Conservation (phyloP, 2,329 filamentous ascomycete species). For the Xylariaceae sp. region DNA sequence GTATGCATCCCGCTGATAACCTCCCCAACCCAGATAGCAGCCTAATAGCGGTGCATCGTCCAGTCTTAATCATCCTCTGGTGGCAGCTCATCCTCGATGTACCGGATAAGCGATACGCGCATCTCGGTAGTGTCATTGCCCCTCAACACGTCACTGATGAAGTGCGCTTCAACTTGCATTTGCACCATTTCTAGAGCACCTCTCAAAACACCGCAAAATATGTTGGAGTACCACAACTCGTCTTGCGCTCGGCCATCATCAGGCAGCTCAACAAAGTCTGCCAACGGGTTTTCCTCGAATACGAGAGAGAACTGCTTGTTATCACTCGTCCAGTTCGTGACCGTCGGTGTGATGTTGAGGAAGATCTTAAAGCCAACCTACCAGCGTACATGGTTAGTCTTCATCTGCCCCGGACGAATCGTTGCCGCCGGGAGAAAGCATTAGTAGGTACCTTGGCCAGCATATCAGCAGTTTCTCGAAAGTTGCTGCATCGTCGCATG, state of each 20-base stretch:
- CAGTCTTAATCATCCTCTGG: constrained; percentile 77
- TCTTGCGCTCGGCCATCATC: constrained; percentile 94
- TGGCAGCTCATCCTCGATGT: constrained; percentile 96
- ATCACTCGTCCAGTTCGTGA: constrained; percentile 94
- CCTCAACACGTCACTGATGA: constrained; percentile 85
- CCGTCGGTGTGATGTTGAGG: constrained; percentile 87
- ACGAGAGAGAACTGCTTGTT: constrained; percentile 94
- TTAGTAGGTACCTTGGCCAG: constrained; percentile 68
- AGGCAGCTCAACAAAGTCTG: constrained; percentile 94
- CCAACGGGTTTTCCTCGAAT: constrained; percentile 94
- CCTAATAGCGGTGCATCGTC: background rate
- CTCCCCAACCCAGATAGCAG: background rate
- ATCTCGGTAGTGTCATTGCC: constrained; percentile 98
- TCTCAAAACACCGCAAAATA: constrained; percentile 85
- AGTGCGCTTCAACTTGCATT: constrained; percentile 97
- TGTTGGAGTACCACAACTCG: constrained; percentile 97
- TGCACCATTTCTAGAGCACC: constrained; percentile 97
- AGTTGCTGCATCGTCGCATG: constrained; percentile 82
- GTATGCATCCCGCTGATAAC: background rate
- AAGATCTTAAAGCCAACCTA: constrained; percentile 99
- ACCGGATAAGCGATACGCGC: constrained; percentile 83
- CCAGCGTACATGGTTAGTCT: constrained; percentile 19
- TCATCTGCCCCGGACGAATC: background rate
- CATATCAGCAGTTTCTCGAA: constrained; percentile 93
- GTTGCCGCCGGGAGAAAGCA: background rate